phyloP scores from a whole-genome alignment of 2,329 filamentous ascomycete genomes.

The Fonsecaea monophora region DNA sequence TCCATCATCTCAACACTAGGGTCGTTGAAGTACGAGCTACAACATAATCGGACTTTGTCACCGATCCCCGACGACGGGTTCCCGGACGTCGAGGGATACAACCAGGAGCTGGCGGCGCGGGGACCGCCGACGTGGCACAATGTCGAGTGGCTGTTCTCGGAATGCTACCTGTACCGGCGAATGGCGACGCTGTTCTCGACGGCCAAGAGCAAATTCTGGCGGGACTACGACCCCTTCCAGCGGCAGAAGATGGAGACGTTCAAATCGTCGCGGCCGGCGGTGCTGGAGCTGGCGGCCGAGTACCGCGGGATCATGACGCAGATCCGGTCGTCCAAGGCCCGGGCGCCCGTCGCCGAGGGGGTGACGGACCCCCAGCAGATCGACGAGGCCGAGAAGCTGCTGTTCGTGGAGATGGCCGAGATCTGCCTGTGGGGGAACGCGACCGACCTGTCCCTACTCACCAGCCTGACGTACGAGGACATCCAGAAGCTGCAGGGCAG shows the following conservation, averaged over 20 bases:
- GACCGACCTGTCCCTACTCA: constrained; percentile 44
- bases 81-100: constrained; percentile 79
- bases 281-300: constrained; percentile 40
- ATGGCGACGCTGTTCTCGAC: constrained; percentile 75
- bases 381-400: constrained; percentile 44
- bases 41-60: constrained; percentile 75
- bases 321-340: constrained; percentile 39
- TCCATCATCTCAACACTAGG: constrained; percentile 79
- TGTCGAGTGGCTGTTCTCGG: constrained; percentile 85
- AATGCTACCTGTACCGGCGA: constrained; percentile 91
- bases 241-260: constrained; percentile 44
- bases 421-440: constrained; percentile 47
- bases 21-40: constrained; percentile 89
- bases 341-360: constrained; percentile 54
- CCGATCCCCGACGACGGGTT: constrained; percentile 74
- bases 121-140: constrained; percentile 69
- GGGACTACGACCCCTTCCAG: constrained; percentile 64
- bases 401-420: constrained; percentile 46
- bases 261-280: constrained; percentile 40
- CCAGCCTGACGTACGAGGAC: constrained; percentile 63
- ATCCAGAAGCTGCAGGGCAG: constrained; percentile 95
- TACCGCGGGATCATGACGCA: constrained; percentile 40
- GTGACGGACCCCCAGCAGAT: constrained; percentile 52
- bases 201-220: constrained; percentile 78
- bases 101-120: constrained; percentile 78